phyloP scores from a whole-genome alignment of 169 alveolate species.

The Ichthyophthirius multifiliis region DNA sequence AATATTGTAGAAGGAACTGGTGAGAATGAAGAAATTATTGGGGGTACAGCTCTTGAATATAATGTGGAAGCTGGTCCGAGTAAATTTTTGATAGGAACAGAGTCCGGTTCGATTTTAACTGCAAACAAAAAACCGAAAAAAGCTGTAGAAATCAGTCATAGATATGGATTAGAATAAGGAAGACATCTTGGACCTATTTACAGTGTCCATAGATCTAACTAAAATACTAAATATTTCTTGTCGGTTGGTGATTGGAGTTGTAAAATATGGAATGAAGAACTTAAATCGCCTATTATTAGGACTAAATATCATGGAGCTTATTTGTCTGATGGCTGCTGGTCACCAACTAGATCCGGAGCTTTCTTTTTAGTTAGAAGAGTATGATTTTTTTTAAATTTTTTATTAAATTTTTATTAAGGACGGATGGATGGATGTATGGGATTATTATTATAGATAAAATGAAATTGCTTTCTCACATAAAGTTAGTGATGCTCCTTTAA shows the following conservation, averaged over 20 bases:
- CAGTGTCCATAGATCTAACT: constrained; percentile 88
- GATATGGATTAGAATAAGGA: constrained; percentile 84
- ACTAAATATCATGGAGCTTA: constrained; percentile 89
- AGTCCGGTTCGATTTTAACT: constrained; percentile 87
- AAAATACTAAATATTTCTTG: constrained; percentile 88
- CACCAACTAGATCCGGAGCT: constrained; percentile 90
- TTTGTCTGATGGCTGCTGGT: constrained; percentile 91
- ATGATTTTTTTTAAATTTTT: constrained; percentile 23
- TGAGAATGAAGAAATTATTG: constrained; percentile 63
- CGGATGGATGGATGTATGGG: constrained; percentile 93
- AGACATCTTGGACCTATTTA: constrained; percentile 92
- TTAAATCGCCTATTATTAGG: constrained; percentile 91
- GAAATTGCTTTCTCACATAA: constrained; percentile 90
- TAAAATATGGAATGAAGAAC: constrained; percentile 91
- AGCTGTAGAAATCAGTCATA: constrained; percentile 74
- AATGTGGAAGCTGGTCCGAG: constrained; percentile 92
- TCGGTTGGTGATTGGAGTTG: constrained; percentile 96
- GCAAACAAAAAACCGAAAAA: constrained; percentile 91
- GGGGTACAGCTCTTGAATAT: constrained; percentile 91
- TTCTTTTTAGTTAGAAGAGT: constrained; percentile 67
- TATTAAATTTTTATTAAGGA: constrained; percentile 49
- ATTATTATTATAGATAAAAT: constrained; percentile 89
- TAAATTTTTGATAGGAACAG: constrained; percentile 92
- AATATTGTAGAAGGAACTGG: constrained; percentile 36
- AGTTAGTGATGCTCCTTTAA: constrained; percentile 84